phyloP scores from a whole-genome alignment of 495 filamentous ascomycete genomes.

The Hypomontagnella monticulosa region DNA sequence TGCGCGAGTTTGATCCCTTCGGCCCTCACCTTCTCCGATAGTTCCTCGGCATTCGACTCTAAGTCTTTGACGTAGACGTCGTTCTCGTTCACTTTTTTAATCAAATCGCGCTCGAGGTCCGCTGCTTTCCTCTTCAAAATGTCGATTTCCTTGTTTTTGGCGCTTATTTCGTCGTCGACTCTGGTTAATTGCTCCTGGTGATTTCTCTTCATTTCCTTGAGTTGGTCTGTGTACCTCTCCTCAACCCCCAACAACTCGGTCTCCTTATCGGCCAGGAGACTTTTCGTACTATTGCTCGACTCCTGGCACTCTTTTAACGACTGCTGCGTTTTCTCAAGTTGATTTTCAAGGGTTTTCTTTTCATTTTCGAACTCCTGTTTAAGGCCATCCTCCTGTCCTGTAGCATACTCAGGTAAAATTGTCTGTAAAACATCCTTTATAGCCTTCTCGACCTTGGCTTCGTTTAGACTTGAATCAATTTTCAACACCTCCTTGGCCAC shows the following conservation, averaged over 20 bases:
- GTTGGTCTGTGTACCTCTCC: neutral
- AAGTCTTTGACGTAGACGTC: neutral
- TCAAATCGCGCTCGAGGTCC: neutral
- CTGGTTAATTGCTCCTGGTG: neutral
- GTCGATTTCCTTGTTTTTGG: neutral
- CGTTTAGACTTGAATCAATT: too few species aligned
- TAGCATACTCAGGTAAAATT: neutral
- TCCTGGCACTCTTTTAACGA: neutral
- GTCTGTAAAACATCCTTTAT: neutral
- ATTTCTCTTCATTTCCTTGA: neutral
- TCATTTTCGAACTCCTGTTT: too few species aligned
- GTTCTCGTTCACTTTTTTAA: neutral
- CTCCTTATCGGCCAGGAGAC: too few species aligned
- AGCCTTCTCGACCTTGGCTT: too few species aligned
- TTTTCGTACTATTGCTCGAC: neutral
- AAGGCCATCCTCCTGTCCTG: neutral
- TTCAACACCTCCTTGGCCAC: too few species aligned
- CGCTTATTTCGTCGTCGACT: constrained; percentile 7
- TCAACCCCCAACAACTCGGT: neutral
- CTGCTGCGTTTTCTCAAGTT: neutral
- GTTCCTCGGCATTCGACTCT: neutral
- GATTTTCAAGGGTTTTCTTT: too few species aligned
- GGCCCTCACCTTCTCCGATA: too few species aligned
- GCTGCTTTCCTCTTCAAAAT: neutral
- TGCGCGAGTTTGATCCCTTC: neutral